A percentile compares a stretch with the other conserved stretches of the same genome.
Conservation (phyloP, 192 early-diverging fungal species). For the Coemansia sp. region DNA sequence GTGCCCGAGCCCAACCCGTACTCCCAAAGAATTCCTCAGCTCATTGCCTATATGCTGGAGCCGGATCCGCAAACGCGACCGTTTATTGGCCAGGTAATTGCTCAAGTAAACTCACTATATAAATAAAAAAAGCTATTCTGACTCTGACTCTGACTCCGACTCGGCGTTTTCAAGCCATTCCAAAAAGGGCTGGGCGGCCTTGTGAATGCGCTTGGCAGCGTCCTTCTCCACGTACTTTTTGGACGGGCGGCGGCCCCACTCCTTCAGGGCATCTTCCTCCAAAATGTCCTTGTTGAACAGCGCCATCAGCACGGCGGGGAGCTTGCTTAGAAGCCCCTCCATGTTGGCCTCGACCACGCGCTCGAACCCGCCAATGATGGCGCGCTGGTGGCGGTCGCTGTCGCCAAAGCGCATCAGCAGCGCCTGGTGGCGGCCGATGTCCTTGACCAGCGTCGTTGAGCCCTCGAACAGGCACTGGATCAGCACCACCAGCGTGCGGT, state of each 20-base stretch:
- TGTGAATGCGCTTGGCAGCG: conserved; percentile 74
- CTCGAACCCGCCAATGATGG: conserved; percentile 89
- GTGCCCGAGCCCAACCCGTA: conserved; percentile 57
- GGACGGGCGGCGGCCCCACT: conserved; percentile 84
- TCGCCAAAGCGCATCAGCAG: conserved; percentile 72
- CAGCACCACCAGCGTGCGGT: conserved; percentile 79
- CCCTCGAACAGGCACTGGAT: conserved; percentile 77
- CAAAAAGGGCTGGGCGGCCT: conserved; percentile 84
- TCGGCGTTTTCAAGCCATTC: conserved; percentile 88
- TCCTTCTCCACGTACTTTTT: conserved; percentile 85
- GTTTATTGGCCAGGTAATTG: conserved; percentile 59
- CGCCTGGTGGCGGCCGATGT: conserved; percentile 67
- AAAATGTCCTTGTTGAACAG: conserved; percentile 89
- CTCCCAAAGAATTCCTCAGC: conserved; percentile 53
- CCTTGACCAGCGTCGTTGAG: conserved; percentile 55
- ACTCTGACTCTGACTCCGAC: conserved; percentile 66
- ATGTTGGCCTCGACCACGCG: conserved; percentile 65
- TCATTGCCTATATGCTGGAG: conserved; percentile 62
- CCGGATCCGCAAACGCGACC: conserved; percentile 59
- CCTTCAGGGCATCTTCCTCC: conserved; percentile 84
- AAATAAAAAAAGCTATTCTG: conserved; percentile 8
- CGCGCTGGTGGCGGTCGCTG: conserved; percentile 83
- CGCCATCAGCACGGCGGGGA: conserved; percentile 76
- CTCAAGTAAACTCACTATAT: conserved; percentile 29
- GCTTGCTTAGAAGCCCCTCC: conserved; percentile 62